Evolutionary conservation across 2,329 filamentous ascomycete genomes (phyloP), one percentile per base, ranked within the genome.

Genomic region (Cladosporium velox): DNA sequence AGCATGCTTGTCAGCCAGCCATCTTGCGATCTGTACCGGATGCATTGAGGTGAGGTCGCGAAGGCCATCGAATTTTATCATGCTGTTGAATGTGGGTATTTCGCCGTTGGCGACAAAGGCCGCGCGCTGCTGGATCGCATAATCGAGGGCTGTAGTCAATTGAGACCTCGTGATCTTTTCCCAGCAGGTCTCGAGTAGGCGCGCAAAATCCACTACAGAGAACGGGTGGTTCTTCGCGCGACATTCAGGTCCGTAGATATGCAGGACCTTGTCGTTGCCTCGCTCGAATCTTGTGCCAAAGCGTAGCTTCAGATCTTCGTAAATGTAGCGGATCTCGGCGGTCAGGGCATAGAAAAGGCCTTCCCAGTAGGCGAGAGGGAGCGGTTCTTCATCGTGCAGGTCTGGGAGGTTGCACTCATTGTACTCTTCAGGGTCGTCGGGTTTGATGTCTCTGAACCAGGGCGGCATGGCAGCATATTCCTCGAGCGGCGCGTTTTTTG

Each of bases 111-210:
- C 18, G 5, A 55, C 32, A 11, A 54, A 57, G 18, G 24, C 32
- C 11, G 32, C 51, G 18, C 35, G 44, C 55, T 60, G 64, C 57
- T 30, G 59, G 26, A 73, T 65, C 4, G 68, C 70, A 11, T 67
- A 38, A 32, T 74, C 70, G n/a, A 74, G 65, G 26, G 67, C 57
- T 1, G 66, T 66, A 10, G 69, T 38, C 3, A 72, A 52, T 12
- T 62, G 59, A 32, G 65, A 30, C 14, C 71, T 66, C 49, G 59
- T 70, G 30, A 74, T 59, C 28, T 47, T 28, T 30, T 49, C 35
- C 71, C 70, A 72, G 59, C 65, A 67, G 5, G 55, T 59, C 62
- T 74, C 70, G n/a, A 74, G 68, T 35, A 69, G 47, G 2, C 38
- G 32, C 4, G 70, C 70, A 38, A 74, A 54, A 11, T 68, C 63